A percentile compares a stretch with the other conserved stretches of the same genome.
Conservation (phyloP, 2,329 filamentous ascomycete genomes). For the Colletotrichum cordylinicola region DNA sequence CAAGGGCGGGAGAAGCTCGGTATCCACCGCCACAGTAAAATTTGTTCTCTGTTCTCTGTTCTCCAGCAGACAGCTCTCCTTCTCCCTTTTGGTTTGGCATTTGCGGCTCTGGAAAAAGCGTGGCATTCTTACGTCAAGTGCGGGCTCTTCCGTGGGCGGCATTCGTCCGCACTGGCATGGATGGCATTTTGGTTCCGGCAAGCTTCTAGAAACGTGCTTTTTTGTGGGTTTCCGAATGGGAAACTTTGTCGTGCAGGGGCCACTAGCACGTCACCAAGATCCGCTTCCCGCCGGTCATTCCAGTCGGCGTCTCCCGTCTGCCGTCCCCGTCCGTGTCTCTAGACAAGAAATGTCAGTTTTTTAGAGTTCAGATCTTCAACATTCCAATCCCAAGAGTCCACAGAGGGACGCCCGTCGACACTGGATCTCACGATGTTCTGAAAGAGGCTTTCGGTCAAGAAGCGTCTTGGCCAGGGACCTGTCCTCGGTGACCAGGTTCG, state of each 20-base stretch:
- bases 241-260: not conserved
- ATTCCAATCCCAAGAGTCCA: not conserved
- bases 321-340: not conserved
- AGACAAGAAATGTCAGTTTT: not conserved
- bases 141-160: slow-evolving; percentile 9
- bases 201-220: slow-evolving; percentile 18
- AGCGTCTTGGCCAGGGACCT: not conserved
- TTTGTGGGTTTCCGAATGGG: not conserved
- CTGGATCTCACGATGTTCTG: not conserved
- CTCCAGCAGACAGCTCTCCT: not conserved
- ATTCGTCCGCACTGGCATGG: not conserved
- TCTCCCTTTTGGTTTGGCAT: not conserved
- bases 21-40: not conserved
- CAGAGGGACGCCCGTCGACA: not conserved
- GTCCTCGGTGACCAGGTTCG: not conserved
- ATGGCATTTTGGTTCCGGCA: not conserved
- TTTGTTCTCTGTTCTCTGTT: not conserved
- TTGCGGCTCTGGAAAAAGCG: not conserved
- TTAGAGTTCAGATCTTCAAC: not conserved
- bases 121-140: slow-evolving; percentile 6
- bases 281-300: not conserved
- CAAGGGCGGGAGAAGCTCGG: not conserved
- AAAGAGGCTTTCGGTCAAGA: not conserved
- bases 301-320: not conserved
- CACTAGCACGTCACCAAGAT: slow-evolving; percentile 1